Base-by-base conservation (phyloP, 441 rosid genomes). In the Arabidopsis hybrid region DNA sequence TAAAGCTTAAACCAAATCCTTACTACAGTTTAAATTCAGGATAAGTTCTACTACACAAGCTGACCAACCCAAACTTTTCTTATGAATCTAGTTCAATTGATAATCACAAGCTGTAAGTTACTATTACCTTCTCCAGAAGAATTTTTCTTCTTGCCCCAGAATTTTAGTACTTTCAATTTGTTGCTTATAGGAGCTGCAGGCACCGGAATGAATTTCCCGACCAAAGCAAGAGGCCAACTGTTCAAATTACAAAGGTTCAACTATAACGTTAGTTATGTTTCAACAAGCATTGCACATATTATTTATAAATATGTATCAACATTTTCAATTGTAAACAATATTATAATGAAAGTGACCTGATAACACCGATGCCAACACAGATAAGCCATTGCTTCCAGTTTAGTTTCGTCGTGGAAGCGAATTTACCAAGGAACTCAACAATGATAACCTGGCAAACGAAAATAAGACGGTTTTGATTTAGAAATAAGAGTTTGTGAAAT, bases 161-260 rank as follows among this genome's bases (percentile, higher is more conserved):
- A 78, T 40, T 72, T 78, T 8, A 72, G 63, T 13, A 0, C 40
- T 6, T 62, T 13, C 35, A 77, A 74, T 45, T 60, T 59, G 47
- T 18, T 40, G 60, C 84, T 84, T 36, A 89, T 32, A 0, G 96
- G 93, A 42, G 90, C 85, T 60, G 42, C 51, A 0, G 96, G 84
- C 29, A 95, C 97, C 13, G 97, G 98, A 52, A 95, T 83, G 57
- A 88, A 76, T 66, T 95, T 92, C 40, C 89, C 99, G 29, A 89
- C 42, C 29, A 78, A 11, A 35, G 92, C 99, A 8, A 95, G 89
- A 1, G 99, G 99, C 99, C 99, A 95, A 69, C 99, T 95, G 83
- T 4, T 61, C 67, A 39, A 56, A 26, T 31, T 2, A 67, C 38
- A 66, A 35, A 69, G 4, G n/a, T 17, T 63, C 4, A 16, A 39